Base-by-base conservation (phyloP, 179 eudicot genomes). In the Silene vulgaris region DNA sequence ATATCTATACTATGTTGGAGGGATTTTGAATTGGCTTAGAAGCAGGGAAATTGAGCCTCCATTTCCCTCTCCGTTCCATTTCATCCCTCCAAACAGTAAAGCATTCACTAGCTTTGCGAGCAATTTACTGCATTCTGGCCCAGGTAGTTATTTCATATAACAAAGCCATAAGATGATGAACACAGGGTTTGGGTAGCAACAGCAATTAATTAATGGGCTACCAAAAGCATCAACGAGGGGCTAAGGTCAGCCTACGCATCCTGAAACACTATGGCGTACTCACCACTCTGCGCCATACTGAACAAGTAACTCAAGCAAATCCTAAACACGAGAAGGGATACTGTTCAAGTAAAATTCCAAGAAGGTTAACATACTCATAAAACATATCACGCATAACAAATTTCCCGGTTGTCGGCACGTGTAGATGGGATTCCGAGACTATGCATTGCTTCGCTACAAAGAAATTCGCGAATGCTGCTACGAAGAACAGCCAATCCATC, bases 371-470 rank as follows among this genome's bases (percentile, higher is more conserved):
- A 76, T 96, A 96, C 99, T 96, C 99, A 48, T 95, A 95, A 75
- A 96, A 96, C 99, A 96, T 93, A 80, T 96, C 99, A 1, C 99
- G 90, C 17, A 79, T 76, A 16, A 96, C 99, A 78, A 79, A 85
- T 83, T 96, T 89, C 72, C 99, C 99, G 9, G 97, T 93, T 23
- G 96, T 88, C 77, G 5, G 97, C 99, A 68, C 99, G 97, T 9
- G 99, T 96, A 28, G 99, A 90, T 40, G 99, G 99, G 82, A 96
- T 91, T 71, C 97, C 99, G 14, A 96, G 89, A 79, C 90, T 79
- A 60, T 96, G 97, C 90, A 96, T 96, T 67, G 99, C 97, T 84
- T 96, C 99, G 80, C 99, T 96, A 75, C 99, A 96, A 52, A 96
- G 91, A 75, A 96, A 96, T 74, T 96, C 99, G 7, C 99, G 87